Evolutionary conservation across 2,329 filamentous ascomycete species (phyloP).

Genomic region (Myotisia sp.): DNA sequence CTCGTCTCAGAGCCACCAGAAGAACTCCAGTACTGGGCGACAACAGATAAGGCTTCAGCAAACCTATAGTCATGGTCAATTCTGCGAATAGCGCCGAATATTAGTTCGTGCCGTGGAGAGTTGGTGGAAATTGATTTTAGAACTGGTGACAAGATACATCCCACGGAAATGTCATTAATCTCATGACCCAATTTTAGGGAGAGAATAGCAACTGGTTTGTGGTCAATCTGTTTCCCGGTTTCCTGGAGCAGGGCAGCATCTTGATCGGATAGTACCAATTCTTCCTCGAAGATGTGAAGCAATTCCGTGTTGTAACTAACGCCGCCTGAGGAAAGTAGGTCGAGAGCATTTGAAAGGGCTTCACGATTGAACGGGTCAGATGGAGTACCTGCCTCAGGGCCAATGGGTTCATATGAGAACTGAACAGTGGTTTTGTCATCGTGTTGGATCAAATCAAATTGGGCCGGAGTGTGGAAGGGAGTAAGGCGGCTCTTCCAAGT

Average conservation of each 20-base stretch:
- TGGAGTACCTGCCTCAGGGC: background rate
- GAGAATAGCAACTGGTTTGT: background rate
- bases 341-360: background rate
- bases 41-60: background rate
- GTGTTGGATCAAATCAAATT: background rate
- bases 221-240: background rate
- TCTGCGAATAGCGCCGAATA: background rate
- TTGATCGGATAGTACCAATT: background rate
- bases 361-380: background rate
- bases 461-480: background rate
- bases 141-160: background rate
- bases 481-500: background rate
- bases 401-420: slow-evolving; percentile 1
- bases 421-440: background rate
- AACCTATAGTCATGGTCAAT: background rate
- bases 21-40: background rate
- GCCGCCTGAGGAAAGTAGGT: background rate
- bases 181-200: background rate
- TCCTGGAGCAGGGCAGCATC: background rate
- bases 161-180: background rate
- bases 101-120: background rate
- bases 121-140: background rate
- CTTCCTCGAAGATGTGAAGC: background rate
- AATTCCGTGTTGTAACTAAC: background rate
- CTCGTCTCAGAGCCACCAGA: background rate